Evolutionary conservation across 495 filamentous ascomycete genomes (phyloP), one percentile per base, ranked within the genome.

Genomic region (Penicillium riverlandense): DNA sequence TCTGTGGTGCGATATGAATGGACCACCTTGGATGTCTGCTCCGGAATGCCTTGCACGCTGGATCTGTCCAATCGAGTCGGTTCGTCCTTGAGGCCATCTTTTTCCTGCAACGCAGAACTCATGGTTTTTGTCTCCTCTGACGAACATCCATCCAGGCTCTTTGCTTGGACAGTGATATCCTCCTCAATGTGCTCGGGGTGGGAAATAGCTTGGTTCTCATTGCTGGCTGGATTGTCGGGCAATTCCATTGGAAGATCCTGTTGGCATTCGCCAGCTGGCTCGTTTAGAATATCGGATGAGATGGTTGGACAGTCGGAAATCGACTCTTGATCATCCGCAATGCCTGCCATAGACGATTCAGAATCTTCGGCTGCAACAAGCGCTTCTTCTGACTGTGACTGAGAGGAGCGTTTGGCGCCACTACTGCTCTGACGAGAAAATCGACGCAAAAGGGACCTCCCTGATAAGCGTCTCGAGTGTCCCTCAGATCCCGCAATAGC

Each of bases 1-100:
- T 97, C 90, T 52, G 95, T 95, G 6, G 90, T 96, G 37, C 91
- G 79, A 53, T 92, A 96, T 0, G 83, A 85, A 55, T 85, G 71
- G 1, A 88, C 80, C 9, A 95, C 72, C 41, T 73, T 83, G 1
- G 90, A 90, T 28, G 63, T 63, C 34, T 66, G 68, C 13, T 58
- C 58, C 9, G 70, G 67, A 34, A 73, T 52, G 7, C 49, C 41
- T n/a, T 69, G 58, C 33, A 73, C 58, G 1, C 62, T 63, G 27
- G 61, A 56, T 16, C 45, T 48, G 15, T 70, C 54, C 30, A 73
- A 40, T 37, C 44, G 22, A 6, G 0, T 6, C 0, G 2, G 2
- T 22, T 22, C 22, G 22, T 22, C 22, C 2, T 22, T 22, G 22
- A 4, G 2, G 22, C 2, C 22, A 4, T 52, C 58, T 16, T 52